Evolutionary conservation across 768 basidiomycete species (phyloP).

Genomic region (Naganishia kalamii): DNA sequence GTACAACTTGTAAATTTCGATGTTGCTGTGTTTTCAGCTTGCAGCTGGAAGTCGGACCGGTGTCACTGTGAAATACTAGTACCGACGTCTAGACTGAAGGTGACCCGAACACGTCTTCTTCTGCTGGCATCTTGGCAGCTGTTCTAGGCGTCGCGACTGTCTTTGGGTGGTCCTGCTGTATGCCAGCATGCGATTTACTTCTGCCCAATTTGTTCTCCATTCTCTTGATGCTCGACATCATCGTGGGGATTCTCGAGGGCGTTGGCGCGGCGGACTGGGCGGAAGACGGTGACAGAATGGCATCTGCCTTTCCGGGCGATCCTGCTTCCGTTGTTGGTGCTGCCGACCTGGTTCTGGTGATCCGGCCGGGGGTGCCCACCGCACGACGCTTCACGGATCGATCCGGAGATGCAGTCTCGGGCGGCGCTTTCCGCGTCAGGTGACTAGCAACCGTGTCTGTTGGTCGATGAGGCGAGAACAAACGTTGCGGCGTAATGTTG

Average conservation of each 20-base stretch:
- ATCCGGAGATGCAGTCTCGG: not conserved
- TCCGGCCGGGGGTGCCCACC: not conserved
- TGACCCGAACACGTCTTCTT: constrained; percentile 1
- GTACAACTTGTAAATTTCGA: too few relatives aligned
- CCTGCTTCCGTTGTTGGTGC: not conserved
- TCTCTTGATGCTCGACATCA: constrained; percentile 7
- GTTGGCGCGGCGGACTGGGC: not conserved
- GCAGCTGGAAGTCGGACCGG: too few relatives aligned
- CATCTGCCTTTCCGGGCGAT: not conserved
- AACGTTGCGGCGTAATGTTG: not conserved
- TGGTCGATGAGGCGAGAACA: not conserved
- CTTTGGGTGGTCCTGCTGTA: not conserved
- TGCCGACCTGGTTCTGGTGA: not conserved
- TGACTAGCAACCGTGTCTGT: not conserved
- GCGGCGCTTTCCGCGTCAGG: not conserved
- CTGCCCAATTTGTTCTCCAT: not conserved
- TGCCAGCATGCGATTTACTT: not conserved
- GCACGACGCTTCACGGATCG: constrained; percentile 7
- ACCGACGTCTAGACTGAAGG: not conserved
- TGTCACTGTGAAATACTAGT: too few relatives aligned
- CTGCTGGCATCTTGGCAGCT: not conserved
- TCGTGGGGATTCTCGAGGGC: constrained; percentile 6
- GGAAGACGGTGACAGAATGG: not conserved
- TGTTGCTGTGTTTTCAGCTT: too few relatives aligned
- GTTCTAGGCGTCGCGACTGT: not conserved